A percentile compares a stretch with the other conserved stretches of the same genome.
These are phyloP conservation scores for Suzukiozyma palmioleophila DNA, from an alignment of 1,139 yeast genomes.

Conservation along the genomic window DNA sequence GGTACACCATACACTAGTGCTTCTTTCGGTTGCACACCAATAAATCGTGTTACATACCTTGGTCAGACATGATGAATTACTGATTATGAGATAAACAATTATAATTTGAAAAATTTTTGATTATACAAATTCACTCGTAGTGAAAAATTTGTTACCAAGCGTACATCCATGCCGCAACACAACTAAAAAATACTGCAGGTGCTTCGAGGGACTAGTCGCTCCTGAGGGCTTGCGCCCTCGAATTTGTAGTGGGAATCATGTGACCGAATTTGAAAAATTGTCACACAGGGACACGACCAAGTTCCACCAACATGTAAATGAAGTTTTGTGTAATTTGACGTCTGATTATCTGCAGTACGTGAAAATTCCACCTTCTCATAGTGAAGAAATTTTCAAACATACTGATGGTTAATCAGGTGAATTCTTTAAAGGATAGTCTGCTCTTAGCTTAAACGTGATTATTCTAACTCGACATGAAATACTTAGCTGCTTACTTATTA, in stretches of 20 bases:
- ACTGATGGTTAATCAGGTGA: not conserved
- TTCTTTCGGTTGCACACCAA: too few species aligned
- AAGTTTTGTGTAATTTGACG: not conserved
- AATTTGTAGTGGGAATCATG: not conserved
- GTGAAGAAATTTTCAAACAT: not conserved
- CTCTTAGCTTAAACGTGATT: constrained; percentile 5
- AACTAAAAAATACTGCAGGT: not conserved
- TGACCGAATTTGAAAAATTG: not conserved
- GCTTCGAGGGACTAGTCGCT: not conserved
- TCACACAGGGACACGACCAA: too few species aligned
- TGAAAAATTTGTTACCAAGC: not conserved
- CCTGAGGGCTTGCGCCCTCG: not conserved
- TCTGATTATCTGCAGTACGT: not conserved
- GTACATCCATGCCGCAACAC: not conserved
- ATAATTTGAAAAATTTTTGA: constrained; percentile 1
- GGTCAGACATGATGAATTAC: not conserved
- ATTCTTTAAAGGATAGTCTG: constrained; percentile 4
- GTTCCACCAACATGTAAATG: too few species aligned
- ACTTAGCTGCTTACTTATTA: constrained; percentile 87
- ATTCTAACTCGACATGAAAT: constrained; percentile 47
- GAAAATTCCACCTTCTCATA: not conserved
- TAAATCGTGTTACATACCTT: not conserved
- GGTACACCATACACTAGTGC: too few species aligned
- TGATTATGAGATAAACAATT: constrained; percentile 1
- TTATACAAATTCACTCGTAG: not conserved